Evolutionary conservation across 345 rosid genomes (phyloP).

Genomic region (Brassica carinata): DNA sequence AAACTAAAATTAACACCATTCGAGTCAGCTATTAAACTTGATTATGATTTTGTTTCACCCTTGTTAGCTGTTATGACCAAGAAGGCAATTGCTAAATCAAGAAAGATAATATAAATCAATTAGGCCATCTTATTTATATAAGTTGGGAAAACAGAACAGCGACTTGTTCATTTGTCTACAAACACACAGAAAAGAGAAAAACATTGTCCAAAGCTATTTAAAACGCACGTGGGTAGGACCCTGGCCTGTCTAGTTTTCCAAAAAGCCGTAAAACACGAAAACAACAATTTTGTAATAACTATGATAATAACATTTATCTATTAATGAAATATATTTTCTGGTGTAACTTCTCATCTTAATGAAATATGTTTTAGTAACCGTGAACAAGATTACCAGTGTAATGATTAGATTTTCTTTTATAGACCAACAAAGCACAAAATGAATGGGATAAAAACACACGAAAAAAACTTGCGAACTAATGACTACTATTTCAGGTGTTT

Average conservation of each 20-base stretch:
- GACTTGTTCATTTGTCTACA: constrained; percentile 11
- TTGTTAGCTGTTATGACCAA: neutral
- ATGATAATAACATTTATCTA: too few relatives aligned
- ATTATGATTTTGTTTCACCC: neutral
- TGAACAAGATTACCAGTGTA: neutral
- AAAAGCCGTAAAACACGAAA: constrained; percentile 35
- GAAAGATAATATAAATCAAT: neutral
- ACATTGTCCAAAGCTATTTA: constrained; percentile 26
- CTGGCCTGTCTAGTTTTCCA: constrained; percentile 25
- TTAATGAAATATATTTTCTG: too few relatives aligned
- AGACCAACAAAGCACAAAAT: neutral
- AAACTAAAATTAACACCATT: neutral
- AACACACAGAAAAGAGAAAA: constrained; percentile 12
- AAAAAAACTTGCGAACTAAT: neutral
- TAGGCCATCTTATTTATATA: neutral
- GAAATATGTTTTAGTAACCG: neutral
- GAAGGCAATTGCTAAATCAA: constrained; percentile 1
- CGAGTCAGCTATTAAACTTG: neutral
- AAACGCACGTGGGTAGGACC: constrained; percentile 42
- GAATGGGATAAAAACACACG: neutral
- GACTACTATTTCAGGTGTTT: neutral
- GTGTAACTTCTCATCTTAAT: neutral
- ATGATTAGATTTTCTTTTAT: neutral
- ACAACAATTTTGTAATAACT: neutral
- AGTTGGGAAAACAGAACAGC: neutral